Base-by-base conservation (phyloP, 176 grass and related monocot species). In the Hsuehochloa calcarea region DNA sequence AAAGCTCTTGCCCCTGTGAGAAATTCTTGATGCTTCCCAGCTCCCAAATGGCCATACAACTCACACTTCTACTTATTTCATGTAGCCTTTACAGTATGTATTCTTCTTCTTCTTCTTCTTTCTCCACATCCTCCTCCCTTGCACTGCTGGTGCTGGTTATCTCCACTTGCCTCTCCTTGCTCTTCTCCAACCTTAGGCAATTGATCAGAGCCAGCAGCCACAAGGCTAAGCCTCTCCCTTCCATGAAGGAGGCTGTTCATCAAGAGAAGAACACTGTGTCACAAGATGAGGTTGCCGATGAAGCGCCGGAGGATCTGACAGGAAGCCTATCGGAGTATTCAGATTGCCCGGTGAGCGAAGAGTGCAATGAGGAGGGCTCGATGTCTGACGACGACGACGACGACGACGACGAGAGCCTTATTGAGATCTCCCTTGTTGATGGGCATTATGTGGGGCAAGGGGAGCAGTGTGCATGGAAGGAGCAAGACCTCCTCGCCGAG, bases 51-150 rank as follows among this genome's bases (percentile, higher is more conserved):
- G 81, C 82, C 82, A 89, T 90, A 85, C 82, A 83, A 90, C 68
- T 94, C 93, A 90, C 82, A 22, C 58, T 95, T 79, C 71, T 95
- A 90, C 75, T 95, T 90, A 92, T 92, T 92, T 88, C 86, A 35
- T 90, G 85, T 86, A 92, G 85, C 82, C 80, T 95, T 95, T 95
- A 90, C 93, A 86, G 69, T 69, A 86, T 87, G 85, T 85, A 72
- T 81, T 80, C 85, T 79, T 86, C 79, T 26, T 85, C 84, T 35
- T 75, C 85, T 8, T 75, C 27, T 43, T 91, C 65, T 55, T 59
- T 69, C 81, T 74, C 76, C 43, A 84, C 82, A 82, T 79, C 85
- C 16, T 89, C 85, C 45, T 92, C 84, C 14, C 84, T 92, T 55
- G 90, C 85, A 65, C 88, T 94, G 87, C 86, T 94, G 50, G 81